Evolutionary conservation across 208 protist genomes (phyloP).

Genomic region (Willaertia magna): DNA sequence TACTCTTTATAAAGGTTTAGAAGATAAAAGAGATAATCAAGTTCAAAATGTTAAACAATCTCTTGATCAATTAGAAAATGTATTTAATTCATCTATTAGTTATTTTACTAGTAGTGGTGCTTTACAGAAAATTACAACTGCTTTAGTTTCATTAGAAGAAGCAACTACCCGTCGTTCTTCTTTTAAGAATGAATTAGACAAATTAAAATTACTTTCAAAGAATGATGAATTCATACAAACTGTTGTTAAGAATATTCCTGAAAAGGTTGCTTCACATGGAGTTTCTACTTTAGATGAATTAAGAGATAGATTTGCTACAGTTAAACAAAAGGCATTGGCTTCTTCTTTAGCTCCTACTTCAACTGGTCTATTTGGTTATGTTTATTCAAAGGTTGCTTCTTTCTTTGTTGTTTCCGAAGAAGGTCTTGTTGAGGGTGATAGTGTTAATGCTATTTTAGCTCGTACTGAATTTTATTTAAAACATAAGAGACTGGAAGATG

Average conservation of each 20-base stretch:
- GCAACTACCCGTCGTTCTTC: neutral
- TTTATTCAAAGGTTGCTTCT: neutral
- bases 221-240: neutral
- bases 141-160: neutral
- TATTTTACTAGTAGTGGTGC: neutral
- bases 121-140: neutral
- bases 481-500: neutral
- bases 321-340: neutral
- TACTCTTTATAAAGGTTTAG: neutral
- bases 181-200: neutral
- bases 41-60: neutral
- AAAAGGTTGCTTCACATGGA: neutral
- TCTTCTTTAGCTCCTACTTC: neutral
- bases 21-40: neutral
- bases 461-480: neutral
- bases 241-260: neutral
- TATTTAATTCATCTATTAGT: neutral
- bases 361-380: neutral
- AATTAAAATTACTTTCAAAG: neutral
- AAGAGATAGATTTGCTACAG: neutral
- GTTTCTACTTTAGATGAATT: neutral
- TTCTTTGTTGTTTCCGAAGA: neutral
- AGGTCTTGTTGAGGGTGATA: neutral
- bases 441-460: neutral
- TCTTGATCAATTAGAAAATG: neutral